Base-by-base conservation (phyloP, 1,284 basidiomycete genomes). In the Ustilago hordei region DNA sequence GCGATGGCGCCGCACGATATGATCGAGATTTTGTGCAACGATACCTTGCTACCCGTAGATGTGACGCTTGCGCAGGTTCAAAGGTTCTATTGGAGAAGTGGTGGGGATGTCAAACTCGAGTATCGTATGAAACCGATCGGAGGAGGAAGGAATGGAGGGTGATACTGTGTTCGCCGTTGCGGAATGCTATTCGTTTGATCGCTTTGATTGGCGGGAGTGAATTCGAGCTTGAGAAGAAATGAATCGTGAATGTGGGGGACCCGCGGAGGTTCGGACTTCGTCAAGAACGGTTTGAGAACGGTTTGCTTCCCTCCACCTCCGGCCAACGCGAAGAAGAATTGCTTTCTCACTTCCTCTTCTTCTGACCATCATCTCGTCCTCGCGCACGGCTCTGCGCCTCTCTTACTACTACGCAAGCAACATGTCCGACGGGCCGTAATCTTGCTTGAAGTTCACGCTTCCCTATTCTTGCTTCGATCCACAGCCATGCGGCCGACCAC, bases 21-120 rank as follows among this genome's bases (percentile, higher is more conserved):
- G 47, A 92, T 95, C 84, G 95, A 98, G 87, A 91, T 98, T 50
- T 85, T 96, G 41, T 97, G 95, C 86, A 94, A 93, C 81, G 92
- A 93, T 75, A 88, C 90, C 36, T 88, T 93, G 12, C 88, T 98
- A 35, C 92, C 94, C 32, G 88, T 92, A 34, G 90, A 92, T 67
- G 93, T 95, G 91, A 96, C 93, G 13, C 89, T 98, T 38, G 95
- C 93, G 0, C 80, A 82, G 61, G 75, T 76, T 36, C 81, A 81
- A 58, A 55, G 81, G 17, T 82, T 82, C 56, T 63, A 58, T 12
- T 80, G 75, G 72, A 55, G 67, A 17, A 17, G 55, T 4, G 55
- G 65, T 0, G 78, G 73, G 1, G 79, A 81, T 50, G 72, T 81
- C 31, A 55, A 62, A 58, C 53, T 82, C 35, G 77, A 81, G 57